Evolutionary conservation across 116 monocot species (phyloP), one percentile per base, ranked within the genome.

Genomic region (Dioscorea cayenensis): DNA sequence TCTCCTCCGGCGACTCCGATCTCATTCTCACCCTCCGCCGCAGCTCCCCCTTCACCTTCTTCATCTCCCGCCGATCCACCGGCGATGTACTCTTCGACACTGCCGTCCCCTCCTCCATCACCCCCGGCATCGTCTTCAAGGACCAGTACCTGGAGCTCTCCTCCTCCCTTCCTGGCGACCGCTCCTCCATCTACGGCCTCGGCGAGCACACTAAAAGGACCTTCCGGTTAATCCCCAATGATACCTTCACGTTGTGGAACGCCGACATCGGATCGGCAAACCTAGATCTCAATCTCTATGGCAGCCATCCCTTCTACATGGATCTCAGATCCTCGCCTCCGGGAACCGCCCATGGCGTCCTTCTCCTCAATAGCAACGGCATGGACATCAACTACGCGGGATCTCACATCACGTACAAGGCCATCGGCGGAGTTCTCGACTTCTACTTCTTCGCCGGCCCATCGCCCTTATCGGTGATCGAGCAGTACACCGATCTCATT

Each of bases 401-500:
- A 7, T 68, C 64, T 7, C 68, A 36, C 38, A 69, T 93, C 64
- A 93, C 84, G 3, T 93, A 93, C 68, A 93, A 77, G 67, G 82
- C 89, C 48, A 93, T 87, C 25, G 89, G 93, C 9, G 93, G 93
- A 19, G 48, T 93, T 2, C 69, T 93, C 7, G 93, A 93, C 49
- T 85, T 93, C 63, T 93, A 89, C 66, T 89, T 93, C 72, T 85
- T 93, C 49, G 84, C 93, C n/a, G 93, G 89, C 5, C 87, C 93
- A 0, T 62, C 77, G 14, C 93, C 89, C 2, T 35, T 73, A 23
- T 62, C 70, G 8, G 89, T 89, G 36, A 55, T 84, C 20, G 84
- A 89, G 22, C 92, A 89, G 78, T 92, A 92, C 78, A 92, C 92
- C 2, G 69, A 80, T 69, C 82, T 92, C 71, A 63, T 92, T 48